Evolutionary conservation across 1,284 basidiomycete genomes (phyloP).

Genomic region (Microbotryum lychnidis-dioicae): DNA sequence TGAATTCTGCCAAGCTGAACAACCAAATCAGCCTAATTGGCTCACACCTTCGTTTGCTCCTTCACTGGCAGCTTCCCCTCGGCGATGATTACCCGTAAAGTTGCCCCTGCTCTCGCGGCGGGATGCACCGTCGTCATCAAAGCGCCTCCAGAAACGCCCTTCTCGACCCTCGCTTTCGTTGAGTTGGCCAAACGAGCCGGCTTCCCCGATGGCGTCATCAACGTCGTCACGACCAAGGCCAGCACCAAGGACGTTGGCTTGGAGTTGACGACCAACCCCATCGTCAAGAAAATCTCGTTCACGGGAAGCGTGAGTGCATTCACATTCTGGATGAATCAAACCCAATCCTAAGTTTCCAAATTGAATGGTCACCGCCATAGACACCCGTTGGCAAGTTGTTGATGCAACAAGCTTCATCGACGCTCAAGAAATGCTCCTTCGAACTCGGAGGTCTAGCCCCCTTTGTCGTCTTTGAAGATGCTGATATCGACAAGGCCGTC

Average conservation of each 20-base stretch:
- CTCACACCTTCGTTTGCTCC: not conserved
- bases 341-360: conserved; percentile 40
- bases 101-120: conserved; percentile 71
- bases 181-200: conserved; percentile 66
- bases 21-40: not conserved
- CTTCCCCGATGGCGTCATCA: conserved; percentile 87
- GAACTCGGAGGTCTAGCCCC: conserved; percentile 62
- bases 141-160: conserved; percentile 89
- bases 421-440: conserved; percentile 65
- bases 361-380: not conserved
- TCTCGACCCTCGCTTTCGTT: conserved; percentile 78
- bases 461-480: conserved; percentile 94
- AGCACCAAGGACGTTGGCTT: conserved; percentile 71
- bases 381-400: conserved; percentile 84
- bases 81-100: conserved; percentile 86
- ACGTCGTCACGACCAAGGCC: conserved; percentile 74
- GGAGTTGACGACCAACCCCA: conserved; percentile 42
- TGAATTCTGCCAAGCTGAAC: not conserved
- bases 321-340: conserved; percentile 73
- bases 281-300: conserved; percentile 67
- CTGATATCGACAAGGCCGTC: conserved; percentile 83
- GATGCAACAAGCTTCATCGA: conserved; percentile 69
- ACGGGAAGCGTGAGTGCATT: conserved; percentile 77
- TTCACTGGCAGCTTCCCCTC: conserved; percentile 50
- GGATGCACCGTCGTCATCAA: conserved; percentile 92